Evolutionary conservation across 2,329 filamentous ascomycete genomes (phyloP).

Genomic region (Microascus cirrosus): DNA sequence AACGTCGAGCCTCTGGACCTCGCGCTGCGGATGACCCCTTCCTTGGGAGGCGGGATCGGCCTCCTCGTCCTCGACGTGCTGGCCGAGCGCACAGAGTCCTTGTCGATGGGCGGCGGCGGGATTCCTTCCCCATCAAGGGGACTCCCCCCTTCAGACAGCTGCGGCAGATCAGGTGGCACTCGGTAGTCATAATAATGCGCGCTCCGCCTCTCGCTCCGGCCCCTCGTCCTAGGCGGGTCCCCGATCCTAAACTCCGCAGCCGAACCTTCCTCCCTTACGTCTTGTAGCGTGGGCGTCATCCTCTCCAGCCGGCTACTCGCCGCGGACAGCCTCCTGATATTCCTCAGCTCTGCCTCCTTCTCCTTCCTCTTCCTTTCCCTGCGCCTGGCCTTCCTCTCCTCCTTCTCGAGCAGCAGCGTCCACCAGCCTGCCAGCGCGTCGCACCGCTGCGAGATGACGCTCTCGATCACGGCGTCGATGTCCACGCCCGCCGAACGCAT

Average conservation of each 20-base stretch:
- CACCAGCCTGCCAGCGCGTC: conserved; percentile 93
- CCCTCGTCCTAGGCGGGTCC: conserved; percentile 54
- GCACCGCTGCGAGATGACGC: conserved; percentile 80
- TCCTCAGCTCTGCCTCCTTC: conserved; percentile 70
- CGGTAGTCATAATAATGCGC: conserved; percentile 53
- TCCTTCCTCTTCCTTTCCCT: conserved; percentile 77
- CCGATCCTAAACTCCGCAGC: conserved; percentile 23
- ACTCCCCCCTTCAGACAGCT: conserved; percentile 51
- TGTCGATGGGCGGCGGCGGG: conserved; percentile 63
- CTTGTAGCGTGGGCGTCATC: conserved; percentile 63
- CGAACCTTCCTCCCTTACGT: conserved; percentile 66
- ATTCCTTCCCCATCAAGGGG: conserved; percentile 22
- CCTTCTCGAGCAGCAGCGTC: conserved; percentile 88
- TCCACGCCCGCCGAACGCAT: conserved; percentile 93
- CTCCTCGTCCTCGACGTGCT: conserved; percentile 69
- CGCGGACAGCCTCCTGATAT: conserved; percentile 70
- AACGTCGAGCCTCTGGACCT: conserved; percentile 74
- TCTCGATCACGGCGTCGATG: conserved; percentile 89
- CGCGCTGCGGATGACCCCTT: conserved; percentile 56
- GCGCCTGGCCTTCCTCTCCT: conserved; percentile 73
- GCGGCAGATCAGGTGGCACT: conserved; percentile 59
- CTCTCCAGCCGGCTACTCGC: conserved; percentile 80
- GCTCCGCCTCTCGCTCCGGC: conserved; percentile 67
- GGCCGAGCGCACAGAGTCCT: conserved; percentile 62
- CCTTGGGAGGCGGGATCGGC: conserved; percentile 76